Evolutionary conservation across 106 monocot genomes (phyloP), one percentile per base, ranked within the genome.

Genomic region (Dendrobium officinale): DNA sequence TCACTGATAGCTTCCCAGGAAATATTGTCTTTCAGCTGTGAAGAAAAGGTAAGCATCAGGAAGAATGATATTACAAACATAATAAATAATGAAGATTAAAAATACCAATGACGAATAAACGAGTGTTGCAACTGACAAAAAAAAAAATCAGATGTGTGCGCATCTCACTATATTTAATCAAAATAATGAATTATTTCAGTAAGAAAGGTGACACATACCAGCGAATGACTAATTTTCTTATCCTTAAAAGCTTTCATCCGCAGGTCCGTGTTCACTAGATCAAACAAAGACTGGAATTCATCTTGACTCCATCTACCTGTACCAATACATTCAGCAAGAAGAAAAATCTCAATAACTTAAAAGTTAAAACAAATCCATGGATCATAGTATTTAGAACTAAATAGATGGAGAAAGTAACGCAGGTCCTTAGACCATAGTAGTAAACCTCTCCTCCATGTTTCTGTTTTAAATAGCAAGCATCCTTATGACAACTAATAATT

Each of bases 1-100:
- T 83, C 67, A 83, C 95, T 90, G 77, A 99, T 95, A 33, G 95
- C 89, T 72, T 84, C 82, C 99, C 99, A 99, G 67, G 91, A 75
- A 45, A 99, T 99, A 81, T 91, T 91, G 31, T 93, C 93, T 80
- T 85, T 91, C 49, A 88, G 73, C 94, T 97, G 37, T 15, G 10
- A 31, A 70, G 16, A 70, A 70, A 15, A 16, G 4, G 70, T 0
- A 6, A 11, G 70, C 33, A 37, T 33, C 8, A 70, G 10, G 13
- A 1, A 37, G 70, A 37, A 24, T 70, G 70, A 33, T 37, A 15
- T 37, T 37, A 66, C 22, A 66, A 66, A 26, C 22, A 66, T 27
- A 66, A 66, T 8, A 24, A 22, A 66, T 6, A 26, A 66, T 24
- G 6, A 66, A 66, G 26, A 66, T 26, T 26, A 66, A n/a, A 66